Conservation (phyloP, 2,329 filamentous ascomycete species). For the Scleromitrula shiraiana region DNA sequence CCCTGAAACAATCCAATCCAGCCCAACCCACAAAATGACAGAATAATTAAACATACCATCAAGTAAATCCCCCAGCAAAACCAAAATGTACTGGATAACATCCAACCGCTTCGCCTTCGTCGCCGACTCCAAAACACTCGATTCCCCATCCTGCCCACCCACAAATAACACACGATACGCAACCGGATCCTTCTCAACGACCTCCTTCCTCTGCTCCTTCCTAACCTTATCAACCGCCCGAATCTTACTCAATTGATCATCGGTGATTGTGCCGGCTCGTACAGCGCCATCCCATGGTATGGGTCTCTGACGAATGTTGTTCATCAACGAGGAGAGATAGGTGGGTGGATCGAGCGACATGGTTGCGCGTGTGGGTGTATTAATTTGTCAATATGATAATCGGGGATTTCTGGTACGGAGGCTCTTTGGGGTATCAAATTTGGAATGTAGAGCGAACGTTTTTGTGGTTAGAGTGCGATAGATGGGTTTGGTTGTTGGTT, state of each 20-base stretch:
- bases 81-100: slow-evolving; percentile 91
- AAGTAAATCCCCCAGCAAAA: slow-evolving; percentile 79
- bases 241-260: slow-evolving; percentile 90
- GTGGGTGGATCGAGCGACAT: slow-evolving; percentile 93
- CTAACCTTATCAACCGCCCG: slow-evolving; percentile 94
- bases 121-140: slow-evolving; percentile 73
- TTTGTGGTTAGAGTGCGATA: background rate
- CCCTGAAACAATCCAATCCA: background rate
- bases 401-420: too few species aligned
- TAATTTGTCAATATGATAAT: background rate
- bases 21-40: background rate
- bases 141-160: slow-evolving; percentile 61
- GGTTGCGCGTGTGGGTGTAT: background rate
- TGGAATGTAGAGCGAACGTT: slow-evolving; percentile 6
- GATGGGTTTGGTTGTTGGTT: slow-evolving; percentile 8
- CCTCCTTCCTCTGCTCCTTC: slow-evolving; percentile 80
- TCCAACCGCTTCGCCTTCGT: slow-evolving; percentile 64
- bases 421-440: slow-evolving; percentile 9
- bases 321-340: slow-evolving; percentile 82
- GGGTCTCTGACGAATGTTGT: slow-evolving; percentile 91
- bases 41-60: slow-evolving; percentile 59
- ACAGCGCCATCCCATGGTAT: slow-evolving; percentile 98
- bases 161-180: slow-evolving; percentile 77
- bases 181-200: slow-evolving; percentile 69
- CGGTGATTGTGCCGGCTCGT: slow-evolving; percentile 85